Evolutionary conservation across 1,284 basidiomycete species (phyloP).

Genomic region (Meripilus lineatus): DNA sequence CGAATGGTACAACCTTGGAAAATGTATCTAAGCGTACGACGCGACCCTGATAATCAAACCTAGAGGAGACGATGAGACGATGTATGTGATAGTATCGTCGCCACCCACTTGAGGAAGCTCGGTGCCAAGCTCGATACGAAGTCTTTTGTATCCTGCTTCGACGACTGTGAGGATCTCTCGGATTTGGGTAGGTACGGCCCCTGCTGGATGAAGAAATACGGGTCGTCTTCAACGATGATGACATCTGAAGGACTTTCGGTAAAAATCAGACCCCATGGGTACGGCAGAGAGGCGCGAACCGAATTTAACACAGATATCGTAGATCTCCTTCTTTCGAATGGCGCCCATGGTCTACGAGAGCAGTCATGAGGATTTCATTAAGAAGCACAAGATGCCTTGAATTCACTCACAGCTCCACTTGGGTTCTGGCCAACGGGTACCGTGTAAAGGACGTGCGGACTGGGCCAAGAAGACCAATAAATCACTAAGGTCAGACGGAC

Average conservation of each 20-base stretch:
- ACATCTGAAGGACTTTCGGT: conserved; percentile 39
- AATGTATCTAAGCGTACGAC: conserved; percentile 80
- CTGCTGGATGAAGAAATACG: conserved; percentile 76
- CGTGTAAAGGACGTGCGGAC: conserved; percentile 75
- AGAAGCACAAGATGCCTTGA: conserved; percentile 23
- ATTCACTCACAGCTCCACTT: conserved; percentile 56
- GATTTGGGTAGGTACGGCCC: conserved; percentile 45
- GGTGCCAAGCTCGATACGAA: conserved; percentile 58
- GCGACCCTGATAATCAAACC: conserved; percentile 71
- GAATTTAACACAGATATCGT: conserved; percentile 75
- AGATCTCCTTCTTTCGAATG: conserved; percentile 72
- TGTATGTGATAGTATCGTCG: conserved; percentile 13
- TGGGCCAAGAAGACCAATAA: conserved; percentile 18
- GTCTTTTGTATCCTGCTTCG: conserved; percentile 28
- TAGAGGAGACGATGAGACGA: conserved; percentile 20
- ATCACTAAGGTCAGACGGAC: neutral
- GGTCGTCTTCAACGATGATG: conserved; percentile 78
- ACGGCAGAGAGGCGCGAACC: conserved; percentile 35
- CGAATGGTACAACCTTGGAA: conserved; percentile 53
- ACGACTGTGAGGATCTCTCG: conserved; percentile 28
- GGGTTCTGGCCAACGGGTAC: conserved; percentile 79
- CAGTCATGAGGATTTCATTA: conserved; percentile 1
- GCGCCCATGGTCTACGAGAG: conserved; percentile 52
- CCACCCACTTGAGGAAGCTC: conserved; percentile 56
- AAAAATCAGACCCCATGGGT: neutral